Base-by-base conservation (phyloP, 2,329 filamentous ascomycete species). In the Monilinia aucupariae region DNA sequence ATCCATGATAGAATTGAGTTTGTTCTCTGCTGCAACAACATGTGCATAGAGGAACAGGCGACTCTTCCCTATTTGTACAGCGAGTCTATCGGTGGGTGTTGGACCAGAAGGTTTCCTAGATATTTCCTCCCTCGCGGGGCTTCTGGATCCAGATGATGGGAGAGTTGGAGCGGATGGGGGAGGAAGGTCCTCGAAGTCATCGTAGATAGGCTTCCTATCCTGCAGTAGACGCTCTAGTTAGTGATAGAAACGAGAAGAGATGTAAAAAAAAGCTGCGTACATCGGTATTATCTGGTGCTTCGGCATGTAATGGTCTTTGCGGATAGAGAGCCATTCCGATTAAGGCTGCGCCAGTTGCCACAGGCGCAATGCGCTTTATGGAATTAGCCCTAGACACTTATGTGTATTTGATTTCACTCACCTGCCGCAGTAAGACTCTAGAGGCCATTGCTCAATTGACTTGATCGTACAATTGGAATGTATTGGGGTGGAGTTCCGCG, bases 41-140 rank as follows among this genome's bases (percentile, higher is more conserved):
- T 92, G 85, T 59, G 81, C 77, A 80, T 97, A 89, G 51, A 97
- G 80, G 75, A 89, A 89, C 66, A 97, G 81, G 65, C 94, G 91
- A 64, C 84, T 90, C 70, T 82, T 84, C 71, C 90, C 86, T 73
- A 99, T 88, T 75, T 97, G 87, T 41, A 82, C 82, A 64, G 94
- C 91, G 45, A 99, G 85, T 56, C 92, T 88, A 77, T 96, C 92
- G 68, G 94, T 97, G 17, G 92, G 92, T 27, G 92, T 91, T 17
- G 91, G 90, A 66, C 79, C 77, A 65, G 68, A 68, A 62, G 71
- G 66, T 69, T 71, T 69, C 67, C 63, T 65, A 75, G 75, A 34
- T 55, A 41, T 41, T 27, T 22, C 34, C 32, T 58, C 51, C 10
- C 30, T 41, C 12, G 60, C 51, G 41, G 60, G 51, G 54, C 52